Percentiles rank a stretch among this genome's conserved stretches.
Evolutionary conservation across 2,329 filamentous ascomycete genomes (phyloP).

Genomic region (Cladorrhinum sp.): DNA sequence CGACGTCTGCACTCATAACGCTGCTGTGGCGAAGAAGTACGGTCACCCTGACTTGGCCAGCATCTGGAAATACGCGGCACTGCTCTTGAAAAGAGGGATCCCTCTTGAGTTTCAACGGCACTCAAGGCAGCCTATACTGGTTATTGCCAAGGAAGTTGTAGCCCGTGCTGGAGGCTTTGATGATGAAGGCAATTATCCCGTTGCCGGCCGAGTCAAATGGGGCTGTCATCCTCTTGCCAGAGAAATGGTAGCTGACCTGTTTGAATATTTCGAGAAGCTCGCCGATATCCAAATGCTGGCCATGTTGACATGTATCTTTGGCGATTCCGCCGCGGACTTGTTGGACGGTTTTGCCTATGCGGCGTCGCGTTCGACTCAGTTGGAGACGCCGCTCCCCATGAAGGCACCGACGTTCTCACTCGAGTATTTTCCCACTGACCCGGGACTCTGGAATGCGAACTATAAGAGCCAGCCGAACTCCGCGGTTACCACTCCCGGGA

Average conservation of each 20-base stretch:
- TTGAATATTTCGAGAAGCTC: slow-evolving; percentile 59
- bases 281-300: slow-evolving; percentile 69
- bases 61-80: slow-evolving; percentile 77
- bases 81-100: slow-evolving; percentile 74
- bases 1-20: slow-evolving; percentile 83
- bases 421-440: slow-evolving; percentile 62
- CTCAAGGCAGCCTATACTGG: slow-evolving; percentile 58
- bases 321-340: slow-evolving; percentile 54
- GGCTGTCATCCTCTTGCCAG: slow-evolving; percentile 62
- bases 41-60: slow-evolving; percentile 70
- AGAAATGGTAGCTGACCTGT: slow-evolving; percentile 60
- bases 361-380: slow-evolving; percentile 53
- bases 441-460: slow-evolving; percentile 50
- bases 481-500: slow-evolving; percentile 54
- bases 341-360: slow-evolving; percentile 52
- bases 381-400: slow-evolving; percentile 61
- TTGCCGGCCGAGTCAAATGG: slow-evolving; percentile 65
- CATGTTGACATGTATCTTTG: slow-evolving; percentile 69
- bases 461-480: slow-evolving; percentile 53
- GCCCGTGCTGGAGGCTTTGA: slow-evolving; percentile 37
- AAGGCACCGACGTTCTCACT: slow-evolving; percentile 65
- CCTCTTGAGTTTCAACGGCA: slow-evolving; percentile 61
- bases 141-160: slow-evolving; percentile 64
- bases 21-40: slow-evolving; percentile 67
- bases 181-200: slow-evolving; percentile 23